A percentile compares a stretch with the other conserved stretches of the same genome.
Evolutionary conservation across 371 early-diverging fungal genomes (phyloP).

Genomic region (Lichtheimia ornata): DNA sequence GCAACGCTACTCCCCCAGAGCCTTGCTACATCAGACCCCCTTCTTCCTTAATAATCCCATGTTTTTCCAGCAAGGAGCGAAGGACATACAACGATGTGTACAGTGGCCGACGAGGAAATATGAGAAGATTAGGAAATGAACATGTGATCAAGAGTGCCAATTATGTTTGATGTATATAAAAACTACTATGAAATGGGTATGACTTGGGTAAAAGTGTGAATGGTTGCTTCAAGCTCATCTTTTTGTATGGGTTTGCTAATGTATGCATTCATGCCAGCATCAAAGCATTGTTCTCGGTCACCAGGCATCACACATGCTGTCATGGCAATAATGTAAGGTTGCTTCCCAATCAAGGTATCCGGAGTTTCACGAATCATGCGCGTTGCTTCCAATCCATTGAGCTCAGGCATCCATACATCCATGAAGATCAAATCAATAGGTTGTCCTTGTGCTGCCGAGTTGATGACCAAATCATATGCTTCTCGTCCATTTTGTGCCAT

Average conservation of each 20-base stretch:
- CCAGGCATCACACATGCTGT: slow-evolving; percentile 61
- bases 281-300: slow-evolving; percentile 51
- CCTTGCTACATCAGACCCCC: no score
- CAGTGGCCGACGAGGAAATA: no score
- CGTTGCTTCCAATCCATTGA: slow-evolving; percentile 53
- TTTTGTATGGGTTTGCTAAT: slow-evolving; percentile 49
- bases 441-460: slow-evolving; percentile 2
- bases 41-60: no score
- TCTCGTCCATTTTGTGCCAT: slow-evolving; percentile 46
- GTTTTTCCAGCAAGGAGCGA: no score
- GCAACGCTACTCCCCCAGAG: no score
- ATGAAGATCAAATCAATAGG: slow-evolving; percentile 51
- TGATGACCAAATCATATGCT: slow-evolving; percentile 38
- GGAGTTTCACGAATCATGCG: slow-evolving; percentile 38
- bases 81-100: no score
- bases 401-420: slow-evolving; percentile 62
- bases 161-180: no score
- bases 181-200: no score
- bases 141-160: no score
- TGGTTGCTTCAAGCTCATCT: slow-evolving; percentile 43
- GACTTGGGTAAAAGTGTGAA: slow-evolving; percentile 25
- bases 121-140: no score
- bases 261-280: slow-evolving; percentile 43
- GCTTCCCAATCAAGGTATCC: slow-evolving; percentile 1
- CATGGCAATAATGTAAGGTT: slow-evolving; percentile 56